Evolutionary conservation across 176 grass and related monocot genomes (phyloP).

Genomic region (Leersia perrieri): DNA sequence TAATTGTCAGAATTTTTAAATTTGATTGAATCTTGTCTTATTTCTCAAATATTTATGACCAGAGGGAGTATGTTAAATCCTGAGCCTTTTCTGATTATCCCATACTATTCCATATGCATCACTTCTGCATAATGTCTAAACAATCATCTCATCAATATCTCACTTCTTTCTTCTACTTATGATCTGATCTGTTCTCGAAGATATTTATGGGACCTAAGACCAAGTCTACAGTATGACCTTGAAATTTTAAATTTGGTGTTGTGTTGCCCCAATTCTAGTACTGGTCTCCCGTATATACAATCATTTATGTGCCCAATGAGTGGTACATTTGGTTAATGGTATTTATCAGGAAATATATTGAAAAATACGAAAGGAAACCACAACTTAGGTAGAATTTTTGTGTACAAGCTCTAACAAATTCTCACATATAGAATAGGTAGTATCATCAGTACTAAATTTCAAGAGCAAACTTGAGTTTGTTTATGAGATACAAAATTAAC

Average conservation of each 20-base stretch:
- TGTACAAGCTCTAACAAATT: no score
- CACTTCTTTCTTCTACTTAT: background rate
- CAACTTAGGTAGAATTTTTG: no score
- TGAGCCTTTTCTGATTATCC: background rate
- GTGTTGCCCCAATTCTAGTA: background rate
- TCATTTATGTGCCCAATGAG: background rate
- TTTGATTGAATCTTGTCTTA: no score
- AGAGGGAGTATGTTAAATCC: background rate
- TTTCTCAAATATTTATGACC: no score
- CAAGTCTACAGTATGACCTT: background rate
- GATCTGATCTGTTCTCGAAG: background rate
- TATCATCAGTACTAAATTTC: no score
- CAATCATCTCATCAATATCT: background rate
- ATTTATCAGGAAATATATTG: background rate
- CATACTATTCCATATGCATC: constrained; percentile 2
- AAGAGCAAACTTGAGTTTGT: no score
- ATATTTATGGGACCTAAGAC: background rate
- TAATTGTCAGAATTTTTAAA: no score
- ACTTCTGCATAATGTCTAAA: constrained; percentile 1
- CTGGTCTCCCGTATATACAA: background rate
- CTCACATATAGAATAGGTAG: no score
- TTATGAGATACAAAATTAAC: no score
- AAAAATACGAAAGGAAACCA: no score
- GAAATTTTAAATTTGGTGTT: background rate
- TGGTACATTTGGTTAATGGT: background rate